Percentiles rank a stretch among this genome's conserved stretches.
These are phyloP conservation scores for Podila epicladia DNA, from an alignment of 192 early-diverging fungal genomes.

Conservation along the genomic window DNA sequence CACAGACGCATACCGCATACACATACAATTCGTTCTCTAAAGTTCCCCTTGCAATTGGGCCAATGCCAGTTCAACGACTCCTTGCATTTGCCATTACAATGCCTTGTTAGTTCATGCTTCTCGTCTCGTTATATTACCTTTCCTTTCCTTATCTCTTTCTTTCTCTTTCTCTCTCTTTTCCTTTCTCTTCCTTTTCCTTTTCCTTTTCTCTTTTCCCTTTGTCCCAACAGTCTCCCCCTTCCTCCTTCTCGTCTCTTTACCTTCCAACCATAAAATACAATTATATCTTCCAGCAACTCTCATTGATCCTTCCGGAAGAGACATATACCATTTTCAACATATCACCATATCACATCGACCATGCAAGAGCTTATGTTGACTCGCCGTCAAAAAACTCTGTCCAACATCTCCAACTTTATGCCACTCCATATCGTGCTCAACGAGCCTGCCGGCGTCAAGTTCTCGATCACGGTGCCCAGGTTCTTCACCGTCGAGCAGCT, in stretches of 20 bases:
- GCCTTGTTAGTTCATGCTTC: neutral
- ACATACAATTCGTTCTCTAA: too few species aligned
- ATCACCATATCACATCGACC: constrained; percentile 22
- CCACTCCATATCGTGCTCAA: constrained; percentile 60
- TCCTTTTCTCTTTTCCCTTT: constrained; percentile 24
- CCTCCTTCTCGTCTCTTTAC: constrained; percentile 1
- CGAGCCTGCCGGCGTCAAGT: constrained; percentile 36
- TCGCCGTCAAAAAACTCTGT: constrained; percentile 46
- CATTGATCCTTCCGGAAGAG: neutral
- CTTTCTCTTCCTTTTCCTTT: constrained; percentile 26
- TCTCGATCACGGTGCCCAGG: constrained; percentile 63
- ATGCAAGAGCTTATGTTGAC: constrained; percentile 18
- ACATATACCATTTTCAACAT: neutral
- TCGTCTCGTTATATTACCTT: constrained; percentile 7
- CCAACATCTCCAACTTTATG: constrained; percentile 54
- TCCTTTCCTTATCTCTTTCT: constrained; percentile 22
- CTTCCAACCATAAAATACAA: neutral
- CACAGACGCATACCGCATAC: neutral
- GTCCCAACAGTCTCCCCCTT: constrained; percentile 2
- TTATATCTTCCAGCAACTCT: neutral
- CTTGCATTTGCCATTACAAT: neutral
- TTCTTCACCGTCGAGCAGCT: constrained; percentile 70
- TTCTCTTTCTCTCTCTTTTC: constrained; percentile 34
- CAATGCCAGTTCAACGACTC: constrained; percentile 7
- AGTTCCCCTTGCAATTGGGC: too few species aligned